Evolutionary conservation across 768 basidiomycete species (phyloP), one percentile per base, ranked within the genome.

Genomic region (Leccinum obscurum): DNA sequence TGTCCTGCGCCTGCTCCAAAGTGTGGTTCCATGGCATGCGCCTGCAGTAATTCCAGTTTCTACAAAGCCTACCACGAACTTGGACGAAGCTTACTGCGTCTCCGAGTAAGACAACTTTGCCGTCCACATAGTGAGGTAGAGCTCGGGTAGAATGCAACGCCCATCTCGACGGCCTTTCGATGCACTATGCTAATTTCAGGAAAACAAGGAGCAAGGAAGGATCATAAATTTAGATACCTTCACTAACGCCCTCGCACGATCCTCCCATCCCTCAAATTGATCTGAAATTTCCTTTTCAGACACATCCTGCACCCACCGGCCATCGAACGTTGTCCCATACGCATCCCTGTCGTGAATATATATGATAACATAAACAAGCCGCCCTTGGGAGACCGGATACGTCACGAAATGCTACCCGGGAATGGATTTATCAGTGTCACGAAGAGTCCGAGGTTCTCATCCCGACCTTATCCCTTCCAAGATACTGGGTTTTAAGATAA

Each of bases 1-100:
- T 81, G 81, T 3, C 81, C 79, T 3, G 81, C 83, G 2, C 82
- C 82, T 0, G 80, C 76, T 1, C 78, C 81, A 66, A 79, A 74
- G 63, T 81, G 76, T 0, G 81, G 80, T 4, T 76, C 6, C 75
- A 81, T 80, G 0, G 77, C 80, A 66, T 83, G 81, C 0, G 80
- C 81, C 81, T 71, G 55, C 28, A 8, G 22, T 15, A 26, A 5
- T 6, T 14, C 15, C 14, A 9, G 24, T 50, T 26, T 50, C 3
- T 15, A 14, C 26, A 24, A 15, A 22, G 10, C 4, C 24, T 14
- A 26, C 9, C n/a, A 49, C 14, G 5, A 26, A 26, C 3, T 24
- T 24, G 49, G 22, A 26, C 68, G 72, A 46, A 46, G 20, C 44
- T 46, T 61, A 80, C 79, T 5, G 84, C 77, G 61, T 85, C 84